Evolutionary conservation across 345 rosid species (phyloP), one percentile per base, ranked within the genome.

Genomic region (Lepidium aucheri): DNA sequence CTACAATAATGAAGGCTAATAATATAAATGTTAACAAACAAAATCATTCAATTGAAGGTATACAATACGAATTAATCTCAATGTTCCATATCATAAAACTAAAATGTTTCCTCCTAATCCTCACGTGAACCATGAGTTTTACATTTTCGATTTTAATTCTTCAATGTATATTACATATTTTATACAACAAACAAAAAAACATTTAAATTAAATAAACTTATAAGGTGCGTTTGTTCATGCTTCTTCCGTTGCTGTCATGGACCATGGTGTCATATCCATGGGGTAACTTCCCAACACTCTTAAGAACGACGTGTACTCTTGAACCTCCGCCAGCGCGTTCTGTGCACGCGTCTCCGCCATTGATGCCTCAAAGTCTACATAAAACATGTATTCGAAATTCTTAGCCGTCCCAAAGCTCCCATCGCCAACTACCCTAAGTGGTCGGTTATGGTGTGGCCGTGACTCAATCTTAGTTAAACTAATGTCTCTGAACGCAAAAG

Each of bases 231-330:
- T 51, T 33, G 30, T 12, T 69, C 75, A 71, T 55, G 58, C 70
- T 10, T 70, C 75, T 53, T 61, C 75, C n/a, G 68, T 70, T 50
- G 76, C 22, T 33, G 90, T 78, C 3, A 94, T 94, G 53, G 79
- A 80, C 97, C 98, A 90, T 4, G 99, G 97, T 3, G 99, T 85
- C 99, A 94, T 88, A 77, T 94, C 99, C 95, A 90, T 94, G 4
- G 99, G 99, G 63, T 94, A 94, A 57, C 99, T 94, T 8, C 99
- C 99, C 65, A 94, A 46, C 14, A 94, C 99, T 60, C 99, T 80
- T 74, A 94, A 61, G 78, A 94, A 94, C 4, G 99, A 94, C 14
- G 99, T 90, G 88, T 86, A 94, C 72, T 94, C 99, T 60, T 94
- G 99, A 26, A 94, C 97, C 80, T 94, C 99, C 12, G 99, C 83